Conservation (phyloP, 164 flowering plant species). For the Tinospora cordifolia region DNA sequence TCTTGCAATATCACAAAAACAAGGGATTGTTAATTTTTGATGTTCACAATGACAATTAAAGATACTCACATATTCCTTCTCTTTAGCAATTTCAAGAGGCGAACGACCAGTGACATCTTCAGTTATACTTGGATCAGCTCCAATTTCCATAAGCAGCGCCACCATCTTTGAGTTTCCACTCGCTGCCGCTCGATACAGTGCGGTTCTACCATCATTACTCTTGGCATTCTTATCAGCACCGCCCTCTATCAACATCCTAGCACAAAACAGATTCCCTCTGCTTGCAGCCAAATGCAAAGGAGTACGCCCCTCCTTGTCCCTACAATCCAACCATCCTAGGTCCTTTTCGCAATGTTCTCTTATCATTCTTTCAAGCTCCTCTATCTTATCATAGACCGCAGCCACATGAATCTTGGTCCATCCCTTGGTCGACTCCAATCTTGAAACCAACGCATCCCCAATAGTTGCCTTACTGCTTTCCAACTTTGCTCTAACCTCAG, state of each 20-base stretch:
- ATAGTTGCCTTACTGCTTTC: not conserved
- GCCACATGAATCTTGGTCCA: slow-evolving; percentile 44
- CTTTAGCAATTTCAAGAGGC: slow-evolving; percentile 36
- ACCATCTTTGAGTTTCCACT: slow-evolving; percentile 42
- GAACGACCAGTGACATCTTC: slow-evolving; percentile 28
- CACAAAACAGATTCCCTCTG: slow-evolving; percentile 32
- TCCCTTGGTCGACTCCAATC: slow-evolving; percentile 25
- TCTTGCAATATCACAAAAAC: no score
- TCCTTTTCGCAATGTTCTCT: not conserved
- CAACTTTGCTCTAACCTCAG: slow-evolving; percentile 10
- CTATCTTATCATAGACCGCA: slow-evolving; percentile 30
- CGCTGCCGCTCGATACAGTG: slow-evolving; percentile 39
- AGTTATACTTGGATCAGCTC: slow-evolving; percentile 39
- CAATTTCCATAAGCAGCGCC: slow-evolving; percentile 31
- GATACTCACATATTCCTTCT: slow-evolving; percentile 40
- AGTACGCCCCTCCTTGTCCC: slow-evolving; percentile 38
- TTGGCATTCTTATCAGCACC: slow-evolving; percentile 42
- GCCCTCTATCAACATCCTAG: slow-evolving; percentile 29
- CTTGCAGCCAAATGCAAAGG: slow-evolving; percentile 43
- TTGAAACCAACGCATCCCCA: slow-evolving; percentile 9
- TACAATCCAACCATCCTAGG: slow-evolving; percentile 28
- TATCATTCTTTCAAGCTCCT: slow-evolving; percentile 24
- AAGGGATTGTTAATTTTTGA: no score
- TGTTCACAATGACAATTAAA: not conserved
- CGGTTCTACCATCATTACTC: slow-evolving; percentile 42